Percentiles rank a stretch among this genome's conserved stretches.
Conservation (phyloP, 2,329 filamentous ascomycete genomes). For the Fusarium mundagurra region DNA sequence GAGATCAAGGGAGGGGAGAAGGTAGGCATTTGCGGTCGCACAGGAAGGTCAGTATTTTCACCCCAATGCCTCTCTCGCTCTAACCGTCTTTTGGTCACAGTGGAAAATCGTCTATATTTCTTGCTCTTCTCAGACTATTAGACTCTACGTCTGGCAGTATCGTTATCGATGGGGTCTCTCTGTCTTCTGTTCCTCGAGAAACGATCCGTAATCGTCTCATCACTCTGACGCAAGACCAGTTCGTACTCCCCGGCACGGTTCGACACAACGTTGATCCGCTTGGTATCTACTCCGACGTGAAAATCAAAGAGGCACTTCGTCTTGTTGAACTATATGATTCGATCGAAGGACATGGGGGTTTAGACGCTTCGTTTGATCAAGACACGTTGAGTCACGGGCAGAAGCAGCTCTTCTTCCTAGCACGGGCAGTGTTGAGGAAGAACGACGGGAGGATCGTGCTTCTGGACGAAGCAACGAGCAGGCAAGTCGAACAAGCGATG, state of each 20-base stretch:
- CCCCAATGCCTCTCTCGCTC: background rate
- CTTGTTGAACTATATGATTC: constrained; percentile 55
- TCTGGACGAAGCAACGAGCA: constrained; percentile 54
- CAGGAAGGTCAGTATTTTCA: constrained; percentile 46
- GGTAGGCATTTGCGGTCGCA: constrained; percentile 62
- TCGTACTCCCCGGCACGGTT: constrained; percentile 57
- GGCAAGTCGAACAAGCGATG: constrained; percentile 35
- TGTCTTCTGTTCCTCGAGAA: constrained; percentile 54
- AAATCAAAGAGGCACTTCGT: constrained; percentile 53
- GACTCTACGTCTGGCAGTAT: constrained; percentile 53
- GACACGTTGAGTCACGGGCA: constrained; percentile 57
- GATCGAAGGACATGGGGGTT: constrained; percentile 51
- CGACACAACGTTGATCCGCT: constrained; percentile 59
- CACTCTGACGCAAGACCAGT: constrained; percentile 60
- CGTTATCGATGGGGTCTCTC: constrained; percentile 54
- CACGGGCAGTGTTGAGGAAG: constrained; percentile 55
- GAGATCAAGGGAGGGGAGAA: constrained; percentile 54
- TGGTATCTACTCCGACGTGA: constrained; percentile 43
- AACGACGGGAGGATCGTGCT: constrained; percentile 53
- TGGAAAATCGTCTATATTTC: constrained; percentile 61
- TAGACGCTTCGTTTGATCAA: constrained; percentile 49
- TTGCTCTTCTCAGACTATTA: constrained; percentile 59
- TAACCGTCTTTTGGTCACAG: constrained; percentile 41
- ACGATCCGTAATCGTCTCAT: constrained; percentile 56
- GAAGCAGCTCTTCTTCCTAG: constrained; percentile 61